Percentiles rank a stretch among this genome's conserved stretches.
Conservation (phyloP, 169 alveolate genomes). For the Amoebophrya sp. region DNA sequence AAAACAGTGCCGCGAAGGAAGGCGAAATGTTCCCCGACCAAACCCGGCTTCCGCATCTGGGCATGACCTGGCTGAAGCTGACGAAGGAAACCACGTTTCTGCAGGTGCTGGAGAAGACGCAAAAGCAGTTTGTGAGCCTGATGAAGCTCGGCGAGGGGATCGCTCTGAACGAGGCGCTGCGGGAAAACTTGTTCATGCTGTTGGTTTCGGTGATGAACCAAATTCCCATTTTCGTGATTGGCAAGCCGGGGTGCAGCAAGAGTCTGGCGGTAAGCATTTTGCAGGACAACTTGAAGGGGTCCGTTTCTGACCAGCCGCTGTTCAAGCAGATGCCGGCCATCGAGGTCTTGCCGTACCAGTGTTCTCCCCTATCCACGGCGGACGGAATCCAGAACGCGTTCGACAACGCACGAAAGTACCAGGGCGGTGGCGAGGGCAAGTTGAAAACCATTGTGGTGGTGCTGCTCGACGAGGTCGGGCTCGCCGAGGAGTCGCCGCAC, state of each 20-base stretch:
- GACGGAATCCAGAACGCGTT: conserved; percentile 45
- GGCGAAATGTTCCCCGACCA: background rate
- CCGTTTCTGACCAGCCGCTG: conserved; percentile 42
- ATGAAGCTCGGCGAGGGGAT: conserved; percentile 38
- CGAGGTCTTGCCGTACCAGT: conserved; percentile 46
- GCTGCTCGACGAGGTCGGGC: conserved; percentile 47
- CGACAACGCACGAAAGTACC: conserved; percentile 40
- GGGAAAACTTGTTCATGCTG: conserved; percentile 48
- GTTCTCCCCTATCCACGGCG: conserved; percentile 48
- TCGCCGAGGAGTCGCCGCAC: conserved; percentile 49
- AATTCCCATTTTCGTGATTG: conserved; percentile 44
- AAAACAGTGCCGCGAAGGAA: background rate
- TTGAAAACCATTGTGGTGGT: background rate
- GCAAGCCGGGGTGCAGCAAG: conserved; percentile 44
- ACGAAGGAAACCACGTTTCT: background rate
- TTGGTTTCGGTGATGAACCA: conserved; percentile 49
- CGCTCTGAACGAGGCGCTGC: conserved; percentile 43
- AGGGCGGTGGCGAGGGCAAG: background rate
- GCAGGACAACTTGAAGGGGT: conserved; percentile 46
- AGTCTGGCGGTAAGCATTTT: conserved; percentile 39
- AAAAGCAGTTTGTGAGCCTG: background rate
- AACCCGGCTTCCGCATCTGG: too few species aligned
- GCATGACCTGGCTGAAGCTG: background rate
- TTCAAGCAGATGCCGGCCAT: conserved; percentile 49
- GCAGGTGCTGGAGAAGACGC: background rate